phyloP scores from a whole-genome alignment of 257 asterid species.

The Ballota nigra region DNA sequence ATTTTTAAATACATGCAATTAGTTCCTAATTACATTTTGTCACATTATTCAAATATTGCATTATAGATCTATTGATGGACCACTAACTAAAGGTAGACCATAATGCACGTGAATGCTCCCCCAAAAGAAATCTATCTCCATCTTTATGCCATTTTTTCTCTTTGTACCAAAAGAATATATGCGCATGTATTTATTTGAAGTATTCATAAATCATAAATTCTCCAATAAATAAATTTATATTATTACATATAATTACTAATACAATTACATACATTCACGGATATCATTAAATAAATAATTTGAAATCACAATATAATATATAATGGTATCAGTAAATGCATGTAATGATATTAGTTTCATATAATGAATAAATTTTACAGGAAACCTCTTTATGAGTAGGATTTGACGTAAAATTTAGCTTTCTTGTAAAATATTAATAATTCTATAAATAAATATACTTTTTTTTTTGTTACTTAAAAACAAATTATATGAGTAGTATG shows the following conservation, averaged over 20 bases:
- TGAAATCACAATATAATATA: no score
- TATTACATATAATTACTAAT: no score
- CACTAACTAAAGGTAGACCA: slow-evolving; percentile 34
- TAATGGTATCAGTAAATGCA: no score
- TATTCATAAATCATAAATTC: no score
- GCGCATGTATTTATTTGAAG: background rate
- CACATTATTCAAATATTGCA: slow-evolving; percentile 9
- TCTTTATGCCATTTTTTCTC: slow-evolving; percentile 14
- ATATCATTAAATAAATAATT: no score
- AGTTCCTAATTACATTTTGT: background rate
- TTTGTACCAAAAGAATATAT: slow-evolving; percentile 3
- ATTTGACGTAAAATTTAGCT: background rate
- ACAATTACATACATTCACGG: no score
- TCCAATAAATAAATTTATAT: no score
- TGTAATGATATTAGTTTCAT: no score
- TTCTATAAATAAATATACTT: background rate
- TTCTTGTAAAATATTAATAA: background rate
- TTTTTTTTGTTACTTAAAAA: background rate
- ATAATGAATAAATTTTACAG: no score
- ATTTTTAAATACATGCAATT: slow-evolving; percentile 9
- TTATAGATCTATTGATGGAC: slow-evolving; percentile 23
- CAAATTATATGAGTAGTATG: background rate
- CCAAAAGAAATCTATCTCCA: slow-evolving; percentile 4
- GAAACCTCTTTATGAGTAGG: no score
- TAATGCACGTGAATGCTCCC: slow-evolving; percentile 33